Evolutionary conservation across 2,329 filamentous ascomycete genomes (phyloP).

Genomic region (Pezicula carpinea): DNA sequence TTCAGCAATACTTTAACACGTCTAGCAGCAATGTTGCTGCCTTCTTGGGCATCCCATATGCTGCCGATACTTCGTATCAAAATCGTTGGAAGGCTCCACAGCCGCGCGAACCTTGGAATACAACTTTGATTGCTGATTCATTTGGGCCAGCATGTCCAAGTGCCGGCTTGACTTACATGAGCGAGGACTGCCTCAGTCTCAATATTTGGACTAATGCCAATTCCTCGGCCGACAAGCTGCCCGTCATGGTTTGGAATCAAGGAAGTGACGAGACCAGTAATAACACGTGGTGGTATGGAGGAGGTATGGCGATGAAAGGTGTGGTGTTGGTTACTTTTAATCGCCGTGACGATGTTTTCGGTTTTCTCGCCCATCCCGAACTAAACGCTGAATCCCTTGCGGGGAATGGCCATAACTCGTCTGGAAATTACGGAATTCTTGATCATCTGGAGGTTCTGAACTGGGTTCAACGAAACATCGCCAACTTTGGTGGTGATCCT

Average conservation of each 20-base stretch:
- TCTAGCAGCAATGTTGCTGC: conserved; percentile 2
- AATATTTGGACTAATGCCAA: conserved; percentile 37
- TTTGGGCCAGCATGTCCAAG: conserved; percentile 19
- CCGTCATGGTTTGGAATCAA: conserved; percentile 48
- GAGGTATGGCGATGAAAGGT: conserved; percentile 54
- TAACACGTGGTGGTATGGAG: conserved; percentile 41
- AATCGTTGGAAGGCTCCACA: conserved; percentile 11
- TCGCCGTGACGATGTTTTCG: conserved; percentile 60
- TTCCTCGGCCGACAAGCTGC: conserved; percentile 26
- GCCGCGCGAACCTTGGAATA: conserved; percentile 7
- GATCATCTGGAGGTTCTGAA: conserved; percentile 53
- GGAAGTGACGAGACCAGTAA: not conserved
- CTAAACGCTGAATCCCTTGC: conserved; percentile 3
- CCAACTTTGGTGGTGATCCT: conserved; percentile 51
- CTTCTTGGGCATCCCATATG: conserved; percentile 22
- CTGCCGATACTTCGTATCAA: conserved; percentile 9
- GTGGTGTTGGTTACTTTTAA: conserved; percentile 56
- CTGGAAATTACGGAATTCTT: conserved; percentile 56
- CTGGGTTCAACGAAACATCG: conserved; percentile 55
- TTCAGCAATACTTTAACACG: not conserved
- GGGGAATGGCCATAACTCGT: conserved; percentile 43
- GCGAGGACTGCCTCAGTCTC: conserved; percentile 45
- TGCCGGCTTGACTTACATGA: conserved; percentile 8
- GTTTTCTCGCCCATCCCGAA: conserved; percentile 50
- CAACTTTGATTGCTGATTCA: not conserved